These are phyloP conservation scores for Daldinia childiae DNA, from an alignment of 495 filamentous ascomycete genomes.

Conservation along the genomic window DNA sequence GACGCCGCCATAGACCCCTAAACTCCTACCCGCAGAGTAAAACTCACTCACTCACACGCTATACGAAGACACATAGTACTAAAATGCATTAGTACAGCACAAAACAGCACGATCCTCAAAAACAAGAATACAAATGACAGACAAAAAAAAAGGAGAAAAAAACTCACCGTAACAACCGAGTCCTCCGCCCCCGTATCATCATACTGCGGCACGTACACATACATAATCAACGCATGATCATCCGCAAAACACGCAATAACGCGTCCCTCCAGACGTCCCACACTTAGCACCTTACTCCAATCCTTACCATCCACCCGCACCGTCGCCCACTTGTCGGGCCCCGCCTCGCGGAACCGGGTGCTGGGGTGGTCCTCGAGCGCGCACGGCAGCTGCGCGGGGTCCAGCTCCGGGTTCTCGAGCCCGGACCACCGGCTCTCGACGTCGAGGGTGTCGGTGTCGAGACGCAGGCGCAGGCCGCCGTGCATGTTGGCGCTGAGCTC, in stretches of 20 bases:
- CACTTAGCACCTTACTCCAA: conserved; percentile 88
- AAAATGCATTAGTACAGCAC: conserved; percentile 8
- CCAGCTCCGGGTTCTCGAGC: conserved; percentile 83
- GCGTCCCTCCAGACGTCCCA: conserved; percentile 85
- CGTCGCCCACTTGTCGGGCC: conserved; percentile 77
- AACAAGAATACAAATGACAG: neutral
- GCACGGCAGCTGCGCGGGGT: conserved; percentile 72
- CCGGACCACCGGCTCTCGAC: conserved; percentile 85
- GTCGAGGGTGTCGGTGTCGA: conserved; percentile 79
- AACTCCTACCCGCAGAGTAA: neutral
- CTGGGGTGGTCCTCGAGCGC: conserved; percentile 78
- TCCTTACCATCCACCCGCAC: conserved; percentile 91
- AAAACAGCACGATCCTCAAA: too few species aligned
- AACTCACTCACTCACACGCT: conserved; percentile 28
- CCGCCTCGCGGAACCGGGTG: conserved; percentile 69
- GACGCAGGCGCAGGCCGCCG: conserved; percentile 78
- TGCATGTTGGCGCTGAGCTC: conserved; percentile 90
- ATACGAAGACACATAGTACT: conserved; percentile 51
- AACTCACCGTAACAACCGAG: conserved; percentile 79
- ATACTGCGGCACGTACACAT: conserved; percentile 84
- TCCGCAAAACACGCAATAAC: conserved; percentile 87
- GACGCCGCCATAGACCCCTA: neutral
- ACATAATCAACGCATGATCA: conserved; percentile 88
- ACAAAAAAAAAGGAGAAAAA: neutral
- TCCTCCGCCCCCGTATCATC: conserved; percentile 73